Base-by-base conservation (phyloP, 768 basidiomycete genomes). In the Boletus rubroflammeus region DNA sequence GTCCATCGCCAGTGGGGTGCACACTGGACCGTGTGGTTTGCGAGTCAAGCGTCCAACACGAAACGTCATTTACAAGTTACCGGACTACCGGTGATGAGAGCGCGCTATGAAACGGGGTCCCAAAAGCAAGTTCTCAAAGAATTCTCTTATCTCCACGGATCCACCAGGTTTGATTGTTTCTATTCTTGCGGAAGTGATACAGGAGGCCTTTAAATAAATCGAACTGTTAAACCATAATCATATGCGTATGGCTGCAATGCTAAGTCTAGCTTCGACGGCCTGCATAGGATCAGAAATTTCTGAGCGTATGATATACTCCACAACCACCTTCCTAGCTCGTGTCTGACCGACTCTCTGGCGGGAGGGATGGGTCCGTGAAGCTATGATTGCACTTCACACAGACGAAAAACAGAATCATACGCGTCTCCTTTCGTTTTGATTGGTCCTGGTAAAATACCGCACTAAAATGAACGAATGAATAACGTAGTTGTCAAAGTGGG, bases 381-480 rank as follows among this genome's bases (percentile, higher is more conserved):
- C 77, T 82, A 59, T 88, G 76, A 60, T 86, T 85, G 69, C 90
- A 93, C 62, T 88, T 88, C 21, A 84, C 82, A 67, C 92, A 95
- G 43, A 93, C 91, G 67, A 85, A 95, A 75, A 94, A 95, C 2
- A 93, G 78, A 47, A 91, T 90, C 93, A 96, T 96, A 2, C 90
- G 81, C 1, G 96, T 98, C 67, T 96, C 93, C 63, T 92, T 93
- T 51, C 96, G 86, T 68, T 96, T 95, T 17, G 93, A 97, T 69
- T 98, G 96, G 72, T 98, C 96, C 71, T 98, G 96, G 71, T 89
- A 98, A 67, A 90, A 83, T 5, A 98, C 95, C 47, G 92, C 84
- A 66, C 95, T 98, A 64, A n/a, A 57, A 47, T 43, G 19, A 53
- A 52, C 50, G 26, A 48, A 31, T 52, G 44, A 59, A 42, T 34